Evolutionary conservation across 83 land plant species (phyloP).

Genomic region (Isoetes engelmannii): DNA sequence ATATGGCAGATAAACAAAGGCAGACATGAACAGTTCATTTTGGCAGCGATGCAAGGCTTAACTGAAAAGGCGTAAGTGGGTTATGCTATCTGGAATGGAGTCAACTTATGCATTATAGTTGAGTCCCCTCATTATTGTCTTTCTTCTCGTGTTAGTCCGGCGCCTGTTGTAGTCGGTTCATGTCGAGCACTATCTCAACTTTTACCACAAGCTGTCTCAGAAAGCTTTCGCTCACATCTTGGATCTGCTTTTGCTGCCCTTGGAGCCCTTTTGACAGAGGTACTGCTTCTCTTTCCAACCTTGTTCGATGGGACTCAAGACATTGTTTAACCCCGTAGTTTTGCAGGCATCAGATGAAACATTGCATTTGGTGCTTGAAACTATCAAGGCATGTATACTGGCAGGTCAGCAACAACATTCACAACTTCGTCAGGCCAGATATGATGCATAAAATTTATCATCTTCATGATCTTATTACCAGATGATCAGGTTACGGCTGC

Average conservation of each 20-base stretch:
- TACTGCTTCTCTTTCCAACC: slow-evolving; percentile 7
- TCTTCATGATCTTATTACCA: slow-evolving; percentile 10
- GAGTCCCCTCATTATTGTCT: not conserved
- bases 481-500: slow-evolving; percentile 47
- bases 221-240: slow-evolving; percentile 44
- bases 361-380: slow-evolving; percentile 80
- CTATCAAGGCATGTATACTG: slow-evolving; percentile 67
- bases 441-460: not conserved
- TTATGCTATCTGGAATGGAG: not conserved
- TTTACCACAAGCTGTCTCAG: slow-evolving; percentile 43
- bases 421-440: not conserved
- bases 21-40: slow-evolving; percentile 49
- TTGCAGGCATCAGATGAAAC: slow-evolving; percentile 89
- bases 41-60: slow-evolving; percentile 58
- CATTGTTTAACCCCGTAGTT: not conserved
- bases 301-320: not conserved
- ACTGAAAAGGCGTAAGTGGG: slow-evolving; percentile 56
- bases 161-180: slow-evolving; percentile 86
- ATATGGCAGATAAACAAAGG: slow-evolving; percentile 46
- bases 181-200: slow-evolving; percentile 75
- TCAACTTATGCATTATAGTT: not conserved
- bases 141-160: slow-evolving; percentile 41
- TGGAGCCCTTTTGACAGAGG: slow-evolving; percentile 60
- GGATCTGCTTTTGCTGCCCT: slow-evolving; percentile 51
- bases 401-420: slow-evolving; percentile 46